phyloP scores from a whole-genome alignment of 176 grass and related monocot genomes.

The Ensete glaucum region DNA sequence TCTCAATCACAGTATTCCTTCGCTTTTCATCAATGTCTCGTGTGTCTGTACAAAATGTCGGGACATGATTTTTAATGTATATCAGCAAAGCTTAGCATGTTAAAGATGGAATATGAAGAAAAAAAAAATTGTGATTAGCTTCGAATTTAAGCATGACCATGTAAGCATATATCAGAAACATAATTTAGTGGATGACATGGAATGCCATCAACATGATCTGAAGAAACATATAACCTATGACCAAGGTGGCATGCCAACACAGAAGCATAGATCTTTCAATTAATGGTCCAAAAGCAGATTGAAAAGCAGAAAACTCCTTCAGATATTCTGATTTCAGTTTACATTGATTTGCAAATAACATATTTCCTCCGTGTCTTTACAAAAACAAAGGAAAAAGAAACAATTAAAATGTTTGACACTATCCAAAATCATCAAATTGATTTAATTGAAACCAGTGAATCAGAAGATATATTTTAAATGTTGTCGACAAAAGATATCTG shows the following conservation, averaged over 20 bases:
- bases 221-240: too few species aligned
- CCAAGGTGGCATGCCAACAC: too few species aligned
- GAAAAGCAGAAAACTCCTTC: neutral
- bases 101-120: neutral
- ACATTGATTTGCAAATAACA: neutral
- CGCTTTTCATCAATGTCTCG: slow-evolving; percentile 85
- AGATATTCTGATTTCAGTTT: neutral
- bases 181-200: neutral
- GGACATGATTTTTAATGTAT: slow-evolving; percentile 1
- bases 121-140: neutral
- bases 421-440: neutral
- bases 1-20: slow-evolving; percentile 74
- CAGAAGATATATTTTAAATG: too few species aligned
- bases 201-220: too few species aligned
- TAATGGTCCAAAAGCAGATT: too few species aligned
- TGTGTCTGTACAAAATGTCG: slow-evolving; percentile 37
- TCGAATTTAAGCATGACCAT: neutral
- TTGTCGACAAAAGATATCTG: too few species aligned
- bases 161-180: neutral
- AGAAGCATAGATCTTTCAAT: too few species aligned
- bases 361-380: too few species aligned
- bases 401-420: neutral
- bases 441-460: too few species aligned
- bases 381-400: neutral
- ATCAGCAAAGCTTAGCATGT: neutral